phyloP scores from a whole-genome alignment of 2,329 filamentous ascomycete species.

The Fusarium oligoseptatum region DNA sequence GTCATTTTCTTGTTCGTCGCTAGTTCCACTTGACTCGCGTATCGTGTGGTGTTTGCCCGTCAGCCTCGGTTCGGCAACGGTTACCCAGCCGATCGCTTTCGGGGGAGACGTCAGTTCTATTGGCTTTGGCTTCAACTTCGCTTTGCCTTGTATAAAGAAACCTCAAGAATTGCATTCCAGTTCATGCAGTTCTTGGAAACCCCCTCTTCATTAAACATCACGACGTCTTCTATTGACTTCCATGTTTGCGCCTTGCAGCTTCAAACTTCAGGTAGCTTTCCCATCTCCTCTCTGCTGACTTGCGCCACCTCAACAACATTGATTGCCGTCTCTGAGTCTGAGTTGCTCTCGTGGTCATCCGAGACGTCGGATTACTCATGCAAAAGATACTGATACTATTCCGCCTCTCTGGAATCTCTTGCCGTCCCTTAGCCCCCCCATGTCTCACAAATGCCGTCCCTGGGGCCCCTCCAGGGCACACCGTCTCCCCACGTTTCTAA shows the following conservation, averaged over 20 bases:
- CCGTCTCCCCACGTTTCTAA: conserved; percentile 21
- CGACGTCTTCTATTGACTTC: neutral
- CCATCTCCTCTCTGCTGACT: neutral
- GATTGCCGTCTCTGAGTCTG: neutral
- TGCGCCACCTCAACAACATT: neutral
- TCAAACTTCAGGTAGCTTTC: neutral
- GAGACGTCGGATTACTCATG: conserved; percentile 6
- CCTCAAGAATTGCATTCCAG: neutral
- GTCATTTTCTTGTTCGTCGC: conserved; percentile 1
- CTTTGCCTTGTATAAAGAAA: neutral
- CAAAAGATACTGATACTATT: neutral
- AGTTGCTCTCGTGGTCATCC: neutral
- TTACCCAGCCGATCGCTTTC: conserved; percentile 5
- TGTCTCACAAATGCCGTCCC: conserved; percentile 22
- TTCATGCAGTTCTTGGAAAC: neutral
- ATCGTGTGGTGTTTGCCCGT: neutral
- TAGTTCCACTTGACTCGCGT: neutral
- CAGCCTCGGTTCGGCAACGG: conserved; percentile 19
- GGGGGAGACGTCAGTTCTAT: neutral
- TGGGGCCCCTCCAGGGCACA: neutral
- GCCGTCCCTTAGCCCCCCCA: conserved; percentile 13
- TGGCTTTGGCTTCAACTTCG: neutral
- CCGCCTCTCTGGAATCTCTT: conserved; percentile 30
- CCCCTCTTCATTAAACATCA: neutral
- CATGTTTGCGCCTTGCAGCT: neutral